A percentile compares a stretch with the other conserved stretches of the same genome.
Conservation (phyloP, 805 yeast genomes). For the Candida ascalaphidarum region DNA sequence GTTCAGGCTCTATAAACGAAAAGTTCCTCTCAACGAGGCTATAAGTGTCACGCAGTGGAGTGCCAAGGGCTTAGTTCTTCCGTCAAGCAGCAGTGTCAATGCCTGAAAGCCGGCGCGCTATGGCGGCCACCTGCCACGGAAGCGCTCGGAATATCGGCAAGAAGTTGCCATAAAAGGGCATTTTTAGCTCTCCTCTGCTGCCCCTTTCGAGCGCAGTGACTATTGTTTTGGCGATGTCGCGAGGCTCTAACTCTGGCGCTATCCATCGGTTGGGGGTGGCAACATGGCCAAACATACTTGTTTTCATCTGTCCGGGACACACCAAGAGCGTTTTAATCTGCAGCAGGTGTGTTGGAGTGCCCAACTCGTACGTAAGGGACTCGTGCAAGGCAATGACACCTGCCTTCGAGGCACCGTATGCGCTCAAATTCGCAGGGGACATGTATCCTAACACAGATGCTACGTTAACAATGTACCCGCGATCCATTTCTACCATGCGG, state of each 20-base stretch:
- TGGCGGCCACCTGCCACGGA: constrained; percentile 63
- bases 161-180: constrained; percentile 71
- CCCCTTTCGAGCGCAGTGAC: constrained; percentile 52
- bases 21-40: too few relatives aligned
- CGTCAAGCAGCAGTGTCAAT: constrained; percentile 44
- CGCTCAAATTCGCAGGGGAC: constrained; percentile 74
- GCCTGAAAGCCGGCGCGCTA: constrained; percentile 51
- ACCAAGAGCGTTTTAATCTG: constrained; percentile 63
- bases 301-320: constrained; percentile 82
- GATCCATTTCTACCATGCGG: constrained; percentile 45
- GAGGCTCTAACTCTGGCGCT: constrained; percentile 79
- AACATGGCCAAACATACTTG: constrained; percentile 67
- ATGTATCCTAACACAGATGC: constrained; percentile 81
- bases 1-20: too few relatives aligned
- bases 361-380: constrained; percentile 63
- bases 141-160: constrained; percentile 62
- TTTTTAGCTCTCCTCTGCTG: constrained; percentile 55
- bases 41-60: too few relatives aligned
- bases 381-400: constrained; percentile 83
- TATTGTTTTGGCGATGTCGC: constrained; percentile 52
- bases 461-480: constrained; percentile 75
- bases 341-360: constrained; percentile 37
- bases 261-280: constrained; percentile 62
- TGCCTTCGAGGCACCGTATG: constrained; percentile 87
- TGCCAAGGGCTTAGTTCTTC: too few relatives aligned